Conservation (phyloP, 768 basidiomycete genomes). For the Pleurotus tuber-regium region DNA sequence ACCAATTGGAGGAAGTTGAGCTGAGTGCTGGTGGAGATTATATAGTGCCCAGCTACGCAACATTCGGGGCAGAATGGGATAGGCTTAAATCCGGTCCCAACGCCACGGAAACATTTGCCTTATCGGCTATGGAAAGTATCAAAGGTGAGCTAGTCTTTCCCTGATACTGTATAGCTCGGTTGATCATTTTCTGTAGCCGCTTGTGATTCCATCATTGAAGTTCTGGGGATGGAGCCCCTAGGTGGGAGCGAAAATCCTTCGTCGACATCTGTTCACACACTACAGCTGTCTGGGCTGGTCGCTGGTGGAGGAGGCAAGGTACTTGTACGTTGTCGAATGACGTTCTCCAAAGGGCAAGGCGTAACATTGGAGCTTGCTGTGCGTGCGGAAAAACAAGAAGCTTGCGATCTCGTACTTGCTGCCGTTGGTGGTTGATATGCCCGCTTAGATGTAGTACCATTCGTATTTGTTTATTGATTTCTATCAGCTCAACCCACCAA, state of each 20-base stretch:
- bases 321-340: constrained; percentile 93
- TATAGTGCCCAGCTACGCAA: constrained; percentile 91
- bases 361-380: constrained; percentile 92
- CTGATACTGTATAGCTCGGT: constrained; percentile 14
- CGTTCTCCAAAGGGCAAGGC: constrained; percentile 83
- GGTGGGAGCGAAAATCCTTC: constrained; percentile 86
- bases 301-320: constrained; percentile 95
- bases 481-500: constrained; percentile 8
- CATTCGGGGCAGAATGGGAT: constrained; percentile 96
- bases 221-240: constrained; percentile 95
- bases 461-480: constrained; percentile 15
- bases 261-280: constrained; percentile 86
- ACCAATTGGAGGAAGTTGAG: constrained; percentile 95
- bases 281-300: constrained; percentile 90
- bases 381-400: constrained; percentile 87
- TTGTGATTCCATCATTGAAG: constrained; percentile 93
- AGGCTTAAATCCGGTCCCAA: constrained; percentile 73
- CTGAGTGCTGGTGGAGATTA: constrained; percentile 91
- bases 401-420: constrained; percentile 82
- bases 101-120: constrained; percentile 89
- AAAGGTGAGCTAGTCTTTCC: constrained; percentile 62
- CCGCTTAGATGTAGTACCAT: constrained; percentile 9
- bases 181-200: constrained; percentile 58
- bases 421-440: constrained; percentile 71
- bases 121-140: constrained; percentile 89